A percentile compares a stretch with the other conserved stretches of the same genome.
Conservation (phyloP, 305 asterid species). For the Solanum aculeatissimum region DNA sequence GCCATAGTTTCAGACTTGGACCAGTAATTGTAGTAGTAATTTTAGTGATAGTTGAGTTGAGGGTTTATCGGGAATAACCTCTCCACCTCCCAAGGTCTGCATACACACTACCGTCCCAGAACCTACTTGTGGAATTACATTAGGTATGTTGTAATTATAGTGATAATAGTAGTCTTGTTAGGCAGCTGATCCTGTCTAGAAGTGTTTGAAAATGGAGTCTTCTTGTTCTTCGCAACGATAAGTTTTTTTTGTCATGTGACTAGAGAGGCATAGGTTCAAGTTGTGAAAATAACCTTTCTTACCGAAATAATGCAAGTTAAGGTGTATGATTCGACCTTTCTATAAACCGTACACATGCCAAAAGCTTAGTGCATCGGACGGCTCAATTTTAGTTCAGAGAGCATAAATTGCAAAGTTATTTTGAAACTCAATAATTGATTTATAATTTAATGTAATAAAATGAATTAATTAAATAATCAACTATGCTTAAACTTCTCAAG, state of each 20-base stretch:
- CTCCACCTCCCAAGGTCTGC: not conserved
- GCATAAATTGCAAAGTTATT: not conserved
- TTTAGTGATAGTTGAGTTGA: not conserved
- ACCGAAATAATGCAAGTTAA: not conserved
- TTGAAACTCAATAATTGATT: not conserved
- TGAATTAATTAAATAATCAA: not conserved
- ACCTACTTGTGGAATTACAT: not conserved
- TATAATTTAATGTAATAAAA: not conserved
- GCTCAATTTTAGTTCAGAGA: not conserved
- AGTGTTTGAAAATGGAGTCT: too few relatives aligned
- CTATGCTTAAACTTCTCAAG: too few relatives aligned
- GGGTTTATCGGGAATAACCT: not conserved
- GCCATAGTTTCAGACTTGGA: not conserved
- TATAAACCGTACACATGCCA: not conserved
- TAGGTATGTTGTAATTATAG: not conserved
- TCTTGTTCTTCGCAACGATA: too few relatives aligned
- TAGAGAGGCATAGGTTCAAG: not conserved
- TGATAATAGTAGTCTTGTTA: too few relatives aligned
- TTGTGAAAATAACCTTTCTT: not conserved
- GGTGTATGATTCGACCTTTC: not conserved
- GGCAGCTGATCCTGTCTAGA: too few relatives aligned
- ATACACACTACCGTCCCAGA: not conserved
- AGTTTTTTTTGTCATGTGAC: not conserved
- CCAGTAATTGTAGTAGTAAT: not conserved
- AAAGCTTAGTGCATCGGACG: not conserved